These are phyloP conservation scores for Desmodesmus armatus DNA, from an alignment of 139 green algal species.

Conservation along the genomic window DNA sequence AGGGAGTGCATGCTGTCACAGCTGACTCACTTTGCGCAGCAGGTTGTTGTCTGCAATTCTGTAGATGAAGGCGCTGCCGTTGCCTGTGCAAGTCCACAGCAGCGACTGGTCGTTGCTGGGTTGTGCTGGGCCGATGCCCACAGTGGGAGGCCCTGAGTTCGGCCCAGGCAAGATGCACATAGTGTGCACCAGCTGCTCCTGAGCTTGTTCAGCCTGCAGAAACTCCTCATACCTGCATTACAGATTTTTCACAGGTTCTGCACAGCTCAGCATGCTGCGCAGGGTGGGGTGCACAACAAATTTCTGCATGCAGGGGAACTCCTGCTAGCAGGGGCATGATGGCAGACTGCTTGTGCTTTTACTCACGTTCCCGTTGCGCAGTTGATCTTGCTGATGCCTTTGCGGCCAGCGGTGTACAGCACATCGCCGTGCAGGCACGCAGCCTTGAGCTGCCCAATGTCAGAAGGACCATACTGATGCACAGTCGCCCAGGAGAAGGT, in stretches of 20 bases:
- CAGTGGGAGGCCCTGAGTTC: too few relatives aligned
- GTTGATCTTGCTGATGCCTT: not conserved
- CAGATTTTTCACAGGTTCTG: too few relatives aligned
- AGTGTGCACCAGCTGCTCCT: conserved; percentile 22
- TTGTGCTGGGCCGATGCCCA: too few relatives aligned
- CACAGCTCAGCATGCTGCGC: too few relatives aligned
- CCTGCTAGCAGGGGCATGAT: too few relatives aligned
- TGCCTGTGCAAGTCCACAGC: conserved; percentile 36
- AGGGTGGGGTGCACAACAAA: too few relatives aligned
- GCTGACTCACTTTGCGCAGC: conserved; percentile 28
- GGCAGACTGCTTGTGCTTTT: too few relatives aligned
- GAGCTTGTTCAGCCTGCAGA: conserved; percentile 7
- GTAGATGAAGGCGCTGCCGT: conserved; percentile 5
- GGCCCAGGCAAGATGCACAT: too few relatives aligned
- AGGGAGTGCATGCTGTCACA: too few relatives aligned
- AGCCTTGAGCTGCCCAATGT: conserved; percentile 9
- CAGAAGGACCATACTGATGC: not conserved
- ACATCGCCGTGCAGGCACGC: not conserved
- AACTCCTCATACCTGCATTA: conserved; percentile 41
- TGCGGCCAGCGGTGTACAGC: conserved; percentile 2
- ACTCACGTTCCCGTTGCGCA: not conserved
- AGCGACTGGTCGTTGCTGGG: not conserved
- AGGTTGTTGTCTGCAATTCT: not conserved
- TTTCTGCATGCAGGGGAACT: too few relatives aligned
- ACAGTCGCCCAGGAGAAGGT: not conserved